phyloP scores from a whole-genome alignment of 345 rosid species.

The Geranium brycei region DNA sequence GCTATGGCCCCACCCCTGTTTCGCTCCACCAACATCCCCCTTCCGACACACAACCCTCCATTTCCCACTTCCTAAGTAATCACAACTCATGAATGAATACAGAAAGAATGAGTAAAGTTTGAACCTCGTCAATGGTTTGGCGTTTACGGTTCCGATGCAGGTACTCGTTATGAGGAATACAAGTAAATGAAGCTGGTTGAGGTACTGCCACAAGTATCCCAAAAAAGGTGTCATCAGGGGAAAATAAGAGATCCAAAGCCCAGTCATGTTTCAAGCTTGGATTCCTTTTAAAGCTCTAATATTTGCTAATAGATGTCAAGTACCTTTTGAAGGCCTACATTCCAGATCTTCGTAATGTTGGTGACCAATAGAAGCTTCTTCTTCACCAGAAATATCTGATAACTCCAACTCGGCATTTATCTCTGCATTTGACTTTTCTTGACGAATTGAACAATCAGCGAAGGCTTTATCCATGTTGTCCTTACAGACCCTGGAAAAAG shows the following conservation, averaged over 20 bases:
- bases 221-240: slow-evolving; percentile 2
- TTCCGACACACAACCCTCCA: no score
- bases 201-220: slow-evolving; percentile 29
- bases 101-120: slow-evolving; percentile 4
- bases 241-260: background rate
- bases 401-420: slow-evolving; percentile 86
- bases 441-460: slow-evolving; percentile 68
- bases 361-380: slow-evolving; percentile 51
- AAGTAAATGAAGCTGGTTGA: slow-evolving; percentile 50
- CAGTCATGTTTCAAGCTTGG: slow-evolving; percentile 8
- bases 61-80: background rate
- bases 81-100: background rate
- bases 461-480: slow-evolving; percentile 57
- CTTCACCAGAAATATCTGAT: slow-evolving; percentile 59
- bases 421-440: slow-evolving; percentile 90
- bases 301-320: slow-evolving; percentile 8
- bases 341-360: slow-evolving; percentile 35
- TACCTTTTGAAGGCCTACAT: slow-evolving; percentile 41
- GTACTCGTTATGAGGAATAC: slow-evolving; percentile 59
- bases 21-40: background rate
- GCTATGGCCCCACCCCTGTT: background rate
- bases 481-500: slow-evolving; percentile 56
- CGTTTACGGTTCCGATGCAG: slow-evolving; percentile 75
- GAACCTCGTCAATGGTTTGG: slow-evolving; percentile 92
- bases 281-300: slow-evolving; percentile 1